Conservation (phyloP, 139 green algal species). For the Chlorella sp. region DNA sequence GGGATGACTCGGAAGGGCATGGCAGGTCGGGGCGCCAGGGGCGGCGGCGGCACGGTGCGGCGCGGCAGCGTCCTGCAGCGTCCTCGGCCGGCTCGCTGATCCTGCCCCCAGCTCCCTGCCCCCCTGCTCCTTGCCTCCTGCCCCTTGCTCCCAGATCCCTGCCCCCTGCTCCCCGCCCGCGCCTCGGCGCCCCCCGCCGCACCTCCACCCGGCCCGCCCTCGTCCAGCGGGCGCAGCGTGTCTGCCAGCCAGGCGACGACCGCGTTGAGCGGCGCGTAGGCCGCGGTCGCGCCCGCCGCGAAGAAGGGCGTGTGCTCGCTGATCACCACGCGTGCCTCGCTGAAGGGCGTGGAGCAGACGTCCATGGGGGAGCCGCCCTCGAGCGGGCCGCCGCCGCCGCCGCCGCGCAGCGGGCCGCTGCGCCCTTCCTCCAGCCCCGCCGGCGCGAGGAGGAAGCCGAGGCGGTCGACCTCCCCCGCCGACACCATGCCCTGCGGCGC, state of each 20-base stretch:
- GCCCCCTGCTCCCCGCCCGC: too few species aligned
- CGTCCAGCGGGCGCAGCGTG: background rate
- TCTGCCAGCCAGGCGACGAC: slow-evolving; percentile 21
- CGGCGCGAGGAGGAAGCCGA: slow-evolving; percentile 59
- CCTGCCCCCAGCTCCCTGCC: too few species aligned
- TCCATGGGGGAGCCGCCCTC: slow-evolving; percentile 52
- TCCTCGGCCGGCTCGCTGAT: too few species aligned
- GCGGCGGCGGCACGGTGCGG: too few species aligned
- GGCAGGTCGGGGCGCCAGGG: too few species aligned
- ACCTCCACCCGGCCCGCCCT: background rate
- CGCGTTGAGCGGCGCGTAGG: background rate
- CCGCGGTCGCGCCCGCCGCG: background rate
- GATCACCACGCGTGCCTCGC: slow-evolving; percentile 3
- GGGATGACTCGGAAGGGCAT: too few species aligned
- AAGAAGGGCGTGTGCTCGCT: slow-evolving; percentile 25
- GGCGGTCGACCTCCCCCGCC: slow-evolving; percentile 65
- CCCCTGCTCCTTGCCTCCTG: too few species aligned
- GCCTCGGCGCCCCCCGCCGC: background rate
- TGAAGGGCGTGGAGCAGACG: slow-evolving; percentile 41
- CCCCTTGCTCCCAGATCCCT: too few species aligned
- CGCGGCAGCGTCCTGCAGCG: too few species aligned
- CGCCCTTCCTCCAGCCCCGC: background rate
- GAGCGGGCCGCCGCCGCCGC: background rate
- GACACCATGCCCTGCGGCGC: slow-evolving; percentile 38
- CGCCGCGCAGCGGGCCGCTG: slow-evolving; percentile 9